Evolutionary conservation across 2,329 filamentous ascomycete species (phyloP).

Genomic region (Cladosporium cucumerinum): DNA sequence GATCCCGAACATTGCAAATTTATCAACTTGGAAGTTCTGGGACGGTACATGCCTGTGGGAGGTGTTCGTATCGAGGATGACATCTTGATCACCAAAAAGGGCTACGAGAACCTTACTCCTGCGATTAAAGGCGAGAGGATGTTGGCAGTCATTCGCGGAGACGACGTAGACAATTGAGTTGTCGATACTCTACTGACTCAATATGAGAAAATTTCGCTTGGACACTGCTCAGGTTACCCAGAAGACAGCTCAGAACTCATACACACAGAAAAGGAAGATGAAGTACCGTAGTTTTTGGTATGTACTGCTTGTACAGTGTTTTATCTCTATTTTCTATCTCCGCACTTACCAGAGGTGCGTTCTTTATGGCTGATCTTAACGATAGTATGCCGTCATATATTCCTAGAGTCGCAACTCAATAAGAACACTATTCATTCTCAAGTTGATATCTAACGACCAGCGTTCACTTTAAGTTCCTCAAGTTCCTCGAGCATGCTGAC

Average conservation of each 20-base stretch:
- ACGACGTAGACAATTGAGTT: background rate
- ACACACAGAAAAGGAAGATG: background rate
- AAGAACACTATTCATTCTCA: background rate
- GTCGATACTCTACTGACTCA: background rate
- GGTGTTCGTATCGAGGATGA: conserved; percentile 90
- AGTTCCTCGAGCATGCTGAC: background rate
- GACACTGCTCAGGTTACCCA: background rate
- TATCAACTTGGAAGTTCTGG: conserved; percentile 63
- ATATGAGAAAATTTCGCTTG: background rate
- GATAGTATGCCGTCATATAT: background rate
- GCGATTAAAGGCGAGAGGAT: conserved; percentile 55
- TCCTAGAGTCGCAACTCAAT: background rate
- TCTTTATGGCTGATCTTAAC: background rate
- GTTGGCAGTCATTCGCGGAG: conserved; percentile 21
- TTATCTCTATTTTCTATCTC: background rate
- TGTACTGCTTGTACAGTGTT: background rate
- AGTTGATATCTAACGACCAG: background rate
- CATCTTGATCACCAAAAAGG: conserved; percentile 72
- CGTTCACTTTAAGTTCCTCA: background rate
- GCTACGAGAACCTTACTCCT: conserved; percentile 81
- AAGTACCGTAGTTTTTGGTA: background rate
- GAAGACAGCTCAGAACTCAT: background rate
- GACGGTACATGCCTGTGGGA: conserved; percentile 71
- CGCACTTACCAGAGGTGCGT: background rate
- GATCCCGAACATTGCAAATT: conserved; percentile 56